Base-by-base conservation (phyloP, 208 protist species). In the Tritrichomonas foetus region DNA sequence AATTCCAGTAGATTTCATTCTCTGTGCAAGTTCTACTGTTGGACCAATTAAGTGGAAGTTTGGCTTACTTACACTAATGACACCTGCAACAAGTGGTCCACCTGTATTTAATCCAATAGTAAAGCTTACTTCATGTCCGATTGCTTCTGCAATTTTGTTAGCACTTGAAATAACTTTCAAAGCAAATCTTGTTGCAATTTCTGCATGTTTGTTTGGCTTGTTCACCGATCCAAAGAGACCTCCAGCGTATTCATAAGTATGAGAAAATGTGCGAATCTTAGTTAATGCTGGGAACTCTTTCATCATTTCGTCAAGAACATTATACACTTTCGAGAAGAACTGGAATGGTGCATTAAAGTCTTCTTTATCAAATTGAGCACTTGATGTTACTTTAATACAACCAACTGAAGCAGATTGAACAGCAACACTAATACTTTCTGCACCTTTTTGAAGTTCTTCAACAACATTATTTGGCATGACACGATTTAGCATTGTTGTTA, bases 171-270 rank as follows among this genome's bases (percentile, higher is more conserved):
- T 61, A 61, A 61, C 53, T 61, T 61, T 61, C 53, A 61, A 61
- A 61, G 53, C 53, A 16, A 61, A 61, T 61, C 53, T 61, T 61
- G 53, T 61, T 61, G 53, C 53, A 22, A 22, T 16, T 61, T 61
- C 53, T 33, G 78, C 78, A 49, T 89, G 78, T 50, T 89, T 89
- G 11, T 89, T 47, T 33, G 78, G 78, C 39, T 89, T 89, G n/a
- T 89, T 89, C 5, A 89, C 47, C 1, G 78, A 57, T 14, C 44
- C 47, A 36, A 89, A 89, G 14, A 89, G 20, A 39, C 78, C 78
- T 9, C 78, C 78, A 39, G 78, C 47, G 16, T 89, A 89, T 39
- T 8, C 27, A 49, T 89, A 89, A 20, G 0, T 0, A 16, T 47
- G 8, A 33, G 41, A 33, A 20, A 39, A 41, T 39, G 47, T 89